These are phyloP conservation scores for Dictyostelium discoideum DNA, from an alignment of 78 protist genomes.

Conservation along the genomic window dicty_2.7 NC_007088.5:3636001-3636500, in stretches of 20 bases:
- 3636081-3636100: constrained; percentile 95
- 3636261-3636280: constrained; percentile 99
- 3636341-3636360: constrained; percentile 99
- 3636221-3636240: constrained; percentile 95
- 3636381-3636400: constrained; percentile 99
- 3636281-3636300: constrained; percentile 98
- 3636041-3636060: constrained; percentile 99
- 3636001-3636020: constrained; percentile 96
- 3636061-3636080: constrained; percentile 99
- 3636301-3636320: constrained; percentile 98
- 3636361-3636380: constrained; percentile 95
- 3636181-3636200: constrained; percentile 92
- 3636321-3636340: constrained; percentile 98
- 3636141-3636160: constrained; percentile 99
- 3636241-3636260: constrained; percentile 99
- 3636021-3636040: constrained; percentile 98
- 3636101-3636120: constrained; percentile 98
- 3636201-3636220: constrained; percentile 98
- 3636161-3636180: constrained; percentile 94
- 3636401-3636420: constrained; percentile 95
- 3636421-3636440: constrained; percentile 95
- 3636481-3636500: constrained; percentile 98
- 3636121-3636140: constrained; percentile 96
- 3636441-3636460: constrained; percentile 88
- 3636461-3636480: constrained; percentile 96